Percentiles rank a stretch among this genome's conserved stretches.
phyloP scores from a whole-genome alignment of 805 yeast genomes.

The Wickerhamomyces bovis region DNA sequence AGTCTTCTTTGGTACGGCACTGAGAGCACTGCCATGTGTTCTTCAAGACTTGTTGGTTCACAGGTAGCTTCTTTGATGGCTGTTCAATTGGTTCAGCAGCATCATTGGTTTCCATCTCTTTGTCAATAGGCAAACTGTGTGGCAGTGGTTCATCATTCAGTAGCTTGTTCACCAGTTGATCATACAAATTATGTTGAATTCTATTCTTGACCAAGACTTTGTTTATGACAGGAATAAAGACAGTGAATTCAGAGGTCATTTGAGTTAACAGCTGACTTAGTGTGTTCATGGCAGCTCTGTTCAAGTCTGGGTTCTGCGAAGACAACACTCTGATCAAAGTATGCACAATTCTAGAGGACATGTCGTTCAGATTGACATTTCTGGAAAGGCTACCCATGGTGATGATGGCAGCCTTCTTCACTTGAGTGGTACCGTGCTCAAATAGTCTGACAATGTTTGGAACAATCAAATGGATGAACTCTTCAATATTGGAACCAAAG shows the following conservation, averaged over 20 bases:
- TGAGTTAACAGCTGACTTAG: constrained; percentile 73
- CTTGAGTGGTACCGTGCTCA: constrained; percentile 54
- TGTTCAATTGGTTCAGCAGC: constrained; percentile 51
- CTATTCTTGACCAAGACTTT: constrained; percentile 56
- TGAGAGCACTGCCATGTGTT: constrained; percentile 90
- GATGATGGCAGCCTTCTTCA: constrained; percentile 70
- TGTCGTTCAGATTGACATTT: constrained; percentile 67
- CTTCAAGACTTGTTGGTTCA: constrained; percentile 56
- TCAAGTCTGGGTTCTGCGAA: constrained; percentile 49
- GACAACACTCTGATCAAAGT: constrained; percentile 69
- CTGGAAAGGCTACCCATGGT: constrained; percentile 78
- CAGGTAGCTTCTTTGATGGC: constrained; percentile 68
- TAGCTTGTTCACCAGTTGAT: constrained; percentile 71
- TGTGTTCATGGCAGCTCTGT: constrained; percentile 66
- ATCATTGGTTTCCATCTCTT: constrained; percentile 38
- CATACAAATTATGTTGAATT: constrained; percentile 69
- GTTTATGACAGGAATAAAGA: constrained; percentile 79
- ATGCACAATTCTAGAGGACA: constrained; percentile 87
- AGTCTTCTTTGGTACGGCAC: constrained; percentile 85
- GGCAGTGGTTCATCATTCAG: constrained; percentile 85
- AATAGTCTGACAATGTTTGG: constrained; percentile 80
- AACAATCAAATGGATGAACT: constrained; percentile 78
- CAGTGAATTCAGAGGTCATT: constrained; percentile 76
- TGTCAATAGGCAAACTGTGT: constrained; percentile 62
- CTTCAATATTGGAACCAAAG: constrained; percentile 85